A percentile compares a stretch with the other conserved stretches of the same genome.
Conservation (phyloP, 2,329 filamentous ascomycete genomes). For the Fonsecaea monophora region DNA sequence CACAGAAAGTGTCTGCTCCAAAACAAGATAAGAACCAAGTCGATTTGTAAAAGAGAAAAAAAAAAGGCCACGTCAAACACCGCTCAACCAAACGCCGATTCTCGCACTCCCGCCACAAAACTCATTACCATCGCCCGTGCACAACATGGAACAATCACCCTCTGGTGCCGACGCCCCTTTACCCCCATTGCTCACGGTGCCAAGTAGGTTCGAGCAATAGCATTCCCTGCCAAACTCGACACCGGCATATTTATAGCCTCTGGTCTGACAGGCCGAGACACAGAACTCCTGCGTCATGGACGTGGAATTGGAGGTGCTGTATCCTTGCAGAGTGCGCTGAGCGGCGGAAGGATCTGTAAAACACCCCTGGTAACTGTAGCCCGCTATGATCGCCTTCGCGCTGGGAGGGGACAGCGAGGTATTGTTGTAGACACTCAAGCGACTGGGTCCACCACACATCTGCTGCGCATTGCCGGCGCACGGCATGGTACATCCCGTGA, state of each 20-base stretch:
- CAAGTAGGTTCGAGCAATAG: slow-evolving; percentile 43
- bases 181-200: slow-evolving; percentile 35
- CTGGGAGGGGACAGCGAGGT: slow-evolving; percentile 28
- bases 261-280: slow-evolving; percentile 31
- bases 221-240: slow-evolving; percentile 50
- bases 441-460: slow-evolving; percentile 41
- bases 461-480: slow-evolving; percentile 39
- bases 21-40: too few species aligned
- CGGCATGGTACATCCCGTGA: slow-evolving; percentile 39
- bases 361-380: slow-evolving; percentile 36
- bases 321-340: slow-evolving; percentile 26
- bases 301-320: slow-evolving; percentile 55
- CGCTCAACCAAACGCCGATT: slow-evolving; percentile 38
- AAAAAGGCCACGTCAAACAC: neutral
- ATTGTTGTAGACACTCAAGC: slow-evolving; percentile 32
- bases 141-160: slow-evolving; percentile 36
- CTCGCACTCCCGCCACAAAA: slow-evolving; percentile 41
- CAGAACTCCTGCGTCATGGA: slow-evolving; percentile 53
- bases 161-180: slow-evolving; percentile 22
- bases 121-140: slow-evolving; percentile 38
- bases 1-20: too few species aligned
- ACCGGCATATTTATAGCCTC: slow-evolving; percentile 46
- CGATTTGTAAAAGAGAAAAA: neutral
- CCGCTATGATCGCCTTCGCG: slow-evolving; percentile 16
- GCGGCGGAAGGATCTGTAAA: slow-evolving; percentile 34